Evolutionary conservation across 106 monocot genomes (phyloP).

Genomic region (Platanthera zijinensis): DNA sequence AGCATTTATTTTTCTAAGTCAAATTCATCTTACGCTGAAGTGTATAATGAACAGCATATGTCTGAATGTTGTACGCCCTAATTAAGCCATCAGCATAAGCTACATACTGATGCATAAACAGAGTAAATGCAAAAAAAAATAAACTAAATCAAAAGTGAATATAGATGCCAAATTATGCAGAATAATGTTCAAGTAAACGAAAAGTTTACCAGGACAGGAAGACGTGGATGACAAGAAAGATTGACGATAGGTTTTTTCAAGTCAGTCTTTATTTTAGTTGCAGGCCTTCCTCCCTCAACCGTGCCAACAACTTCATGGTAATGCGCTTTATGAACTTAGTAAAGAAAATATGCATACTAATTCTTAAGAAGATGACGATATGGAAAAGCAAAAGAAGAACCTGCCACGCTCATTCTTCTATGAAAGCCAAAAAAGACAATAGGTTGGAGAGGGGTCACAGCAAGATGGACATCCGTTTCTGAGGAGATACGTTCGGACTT

Average conservation of each 20-base stretch:
- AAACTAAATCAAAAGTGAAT: neutral
- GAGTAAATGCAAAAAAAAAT: neutral
- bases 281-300: conserved; percentile 68
- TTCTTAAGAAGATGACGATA: neutral
- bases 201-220: conserved; percentile 71
- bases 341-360: conserved; percentile 4
- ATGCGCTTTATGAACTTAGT: neutral
- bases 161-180: neutral
- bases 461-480: conserved; percentile 88
- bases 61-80: conserved; percentile 94
- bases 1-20: neutral
- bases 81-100: conserved; percentile 96
- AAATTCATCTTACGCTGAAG: conserved; percentile 63
- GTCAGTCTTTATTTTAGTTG: conserved; percentile 98
- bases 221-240: conserved; percentile 93
- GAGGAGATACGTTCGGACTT: conserved; percentile 60
- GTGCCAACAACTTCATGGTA: conserved; percentile 77
- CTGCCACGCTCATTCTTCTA: conserved; percentile 97
- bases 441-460: conserved; percentile 85
- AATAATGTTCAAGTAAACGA: neutral
- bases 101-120: conserved; percentile 52
- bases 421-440: conserved; percentile 94
- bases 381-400: conserved; percentile 24
- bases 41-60: conserved; percentile 91
- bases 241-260: conserved; percentile 91